These are phyloP conservation scores for Nepenthes alata DNA, from an alignment of 179 eudicot species.

Conservation along the genomic window DNA sequence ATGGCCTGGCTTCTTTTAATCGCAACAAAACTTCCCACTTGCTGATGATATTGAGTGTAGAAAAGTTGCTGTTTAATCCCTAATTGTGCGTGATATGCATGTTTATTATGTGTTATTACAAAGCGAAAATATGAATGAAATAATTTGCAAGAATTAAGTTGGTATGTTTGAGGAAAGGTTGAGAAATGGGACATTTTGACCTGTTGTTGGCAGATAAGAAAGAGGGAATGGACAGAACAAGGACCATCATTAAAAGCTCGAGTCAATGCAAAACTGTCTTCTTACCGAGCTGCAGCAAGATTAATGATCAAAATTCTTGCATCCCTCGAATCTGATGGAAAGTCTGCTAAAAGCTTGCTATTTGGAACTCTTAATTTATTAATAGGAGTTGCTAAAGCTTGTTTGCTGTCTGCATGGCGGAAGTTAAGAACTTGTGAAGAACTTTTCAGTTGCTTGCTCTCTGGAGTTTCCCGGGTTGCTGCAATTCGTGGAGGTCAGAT, in stretches of 20 bases:
- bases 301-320: constrained; percentile 52
- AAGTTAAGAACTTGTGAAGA: constrained; percentile 81
- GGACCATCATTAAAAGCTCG: constrained; percentile 68
- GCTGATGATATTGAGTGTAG: no score
- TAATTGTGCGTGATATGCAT: no score
- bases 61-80: no score
- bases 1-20: no score
- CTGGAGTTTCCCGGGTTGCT: constrained; percentile 72
- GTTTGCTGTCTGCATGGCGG: constrained; percentile 79
- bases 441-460: constrained; percentile 71
- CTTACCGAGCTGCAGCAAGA: constrained; percentile 56
- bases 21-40: no score
- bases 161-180: not conserved
- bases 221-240: constrained; percentile 87
- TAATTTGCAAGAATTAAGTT: no score
- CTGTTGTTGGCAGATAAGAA: constrained; percentile 60
- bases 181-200: constrained; percentile 9
- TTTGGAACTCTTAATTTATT: constrained; percentile 58
- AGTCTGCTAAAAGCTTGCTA: constrained; percentile 61
- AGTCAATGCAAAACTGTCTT: constrained; percentile 62
- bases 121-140: no score
- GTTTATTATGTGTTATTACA: no score
- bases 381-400: constrained; percentile 82
- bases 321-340: constrained; percentile 60
- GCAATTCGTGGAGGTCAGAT: constrained; percentile 74